Evolutionary conservation across 441 rosid genomes (phyloP).

Genomic region (Adansonia grandidieri): DNA sequence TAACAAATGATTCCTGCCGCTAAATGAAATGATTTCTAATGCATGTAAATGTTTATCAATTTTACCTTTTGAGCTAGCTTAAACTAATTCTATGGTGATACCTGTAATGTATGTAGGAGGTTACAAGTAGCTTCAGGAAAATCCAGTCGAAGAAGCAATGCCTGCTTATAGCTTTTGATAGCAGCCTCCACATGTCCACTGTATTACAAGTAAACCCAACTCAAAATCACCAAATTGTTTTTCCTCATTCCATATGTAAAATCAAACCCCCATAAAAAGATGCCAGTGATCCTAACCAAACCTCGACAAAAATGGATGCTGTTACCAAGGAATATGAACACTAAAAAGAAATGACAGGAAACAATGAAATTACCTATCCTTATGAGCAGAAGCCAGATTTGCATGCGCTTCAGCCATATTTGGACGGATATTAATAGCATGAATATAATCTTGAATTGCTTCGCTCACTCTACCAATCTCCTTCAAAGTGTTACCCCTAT

Average conservation of each 20-base stretch:
- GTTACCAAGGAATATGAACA: neutral
- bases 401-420: slow-evolving; percentile 99
- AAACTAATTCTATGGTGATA: slow-evolving; percentile 30
- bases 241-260: neutral
- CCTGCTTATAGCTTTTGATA: slow-evolving; percentile 92
- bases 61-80: neutral
- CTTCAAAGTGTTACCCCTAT: slow-evolving; percentile 95
- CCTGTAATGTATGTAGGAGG: slow-evolving; percentile 95
- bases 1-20: slow-evolving; percentile 2
- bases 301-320: neutral
- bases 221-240: slow-evolving; percentile 4
- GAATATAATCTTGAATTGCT: slow-evolving; percentile 91
- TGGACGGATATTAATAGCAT: slow-evolving; percentile 85
- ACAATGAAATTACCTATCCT: slow-evolving; percentile 71
- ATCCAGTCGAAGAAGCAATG: slow-evolving; percentile 78
- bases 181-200: slow-evolving; percentile 98
- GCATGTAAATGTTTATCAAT: neutral
- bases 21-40: neutral
- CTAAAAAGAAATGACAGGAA: neutral
- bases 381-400: slow-evolving; percentile 97
- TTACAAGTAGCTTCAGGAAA: slow-evolving; percentile 99
- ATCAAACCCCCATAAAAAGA: slow-evolving; percentile 13
- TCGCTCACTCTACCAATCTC: slow-evolving; percentile 96
- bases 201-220: slow-evolving; percentile 26
- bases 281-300: neutral